Evolutionary conservation across 805 yeast genomes (phyloP).

Genomic region (Kuraishia molischiana): DNA sequence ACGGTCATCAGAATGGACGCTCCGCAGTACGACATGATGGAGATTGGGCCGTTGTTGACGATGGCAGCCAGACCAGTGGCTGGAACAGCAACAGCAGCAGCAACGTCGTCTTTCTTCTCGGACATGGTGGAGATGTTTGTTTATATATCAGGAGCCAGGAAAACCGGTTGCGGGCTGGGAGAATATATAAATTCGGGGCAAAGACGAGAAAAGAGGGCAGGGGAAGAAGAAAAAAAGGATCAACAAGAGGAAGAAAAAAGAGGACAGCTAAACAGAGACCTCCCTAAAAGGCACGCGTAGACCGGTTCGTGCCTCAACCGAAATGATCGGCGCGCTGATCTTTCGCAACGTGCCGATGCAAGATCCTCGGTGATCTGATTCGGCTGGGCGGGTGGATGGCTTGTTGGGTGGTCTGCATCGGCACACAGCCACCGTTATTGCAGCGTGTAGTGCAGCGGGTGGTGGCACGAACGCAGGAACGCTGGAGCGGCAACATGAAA

Average conservation of each 20-base stretch:
- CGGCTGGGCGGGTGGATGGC: too few species aligned
- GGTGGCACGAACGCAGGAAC: too few species aligned
- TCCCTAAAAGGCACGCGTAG: too few species aligned
- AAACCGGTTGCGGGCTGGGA: background rate
- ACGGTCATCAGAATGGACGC: conserved; percentile 97
- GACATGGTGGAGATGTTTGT: conserved; percentile 6
- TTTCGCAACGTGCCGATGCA: too few species aligned
- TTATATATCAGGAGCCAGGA: conserved; percentile 1
- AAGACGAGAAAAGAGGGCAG: background rate
- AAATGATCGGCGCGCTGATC: too few species aligned
- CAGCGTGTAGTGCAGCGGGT: too few species aligned
- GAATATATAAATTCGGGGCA: background rate
- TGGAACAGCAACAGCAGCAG: conserved; percentile 11
- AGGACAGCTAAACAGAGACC: too few species aligned
- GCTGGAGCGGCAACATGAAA: too few species aligned
- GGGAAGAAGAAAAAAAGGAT: background rate
- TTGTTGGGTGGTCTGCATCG: too few species aligned
- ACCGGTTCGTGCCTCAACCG: too few species aligned
- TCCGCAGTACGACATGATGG: conserved; percentile 77
- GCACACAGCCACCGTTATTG: too few species aligned
- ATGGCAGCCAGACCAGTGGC: conserved; percentile 12
- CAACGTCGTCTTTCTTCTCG: conserved; percentile 18
- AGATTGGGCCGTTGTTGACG: conserved; percentile 52
- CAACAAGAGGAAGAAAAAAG: background rate
- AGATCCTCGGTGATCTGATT: too few species aligned